A percentile compares a stretch with the other conserved stretches of the same genome.
Conservation (phyloP, 2,329 filamentous ascomycete species). For the Colletotrichum aenigma region DNA sequence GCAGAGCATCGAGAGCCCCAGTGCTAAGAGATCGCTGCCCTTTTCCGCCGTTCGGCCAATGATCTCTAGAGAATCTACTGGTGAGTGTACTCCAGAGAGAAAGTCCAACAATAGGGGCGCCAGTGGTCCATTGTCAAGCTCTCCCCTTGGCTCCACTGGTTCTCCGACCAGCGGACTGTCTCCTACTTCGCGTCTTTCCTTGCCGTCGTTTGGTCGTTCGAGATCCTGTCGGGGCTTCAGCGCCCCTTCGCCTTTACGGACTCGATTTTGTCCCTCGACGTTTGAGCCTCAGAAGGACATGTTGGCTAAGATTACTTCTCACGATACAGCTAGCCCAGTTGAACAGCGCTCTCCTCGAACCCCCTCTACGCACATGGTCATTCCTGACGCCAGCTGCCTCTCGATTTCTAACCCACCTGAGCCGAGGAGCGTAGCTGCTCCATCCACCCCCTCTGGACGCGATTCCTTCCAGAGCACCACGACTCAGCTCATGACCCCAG, state of each 20-base stretch:
- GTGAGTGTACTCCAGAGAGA: constrained; percentile 45
- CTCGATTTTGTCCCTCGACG: constrained; percentile 30
- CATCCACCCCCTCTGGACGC: constrained; percentile 76
- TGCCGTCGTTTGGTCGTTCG: constrained; percentile 41
- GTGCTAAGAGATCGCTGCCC: constrained; percentile 47
- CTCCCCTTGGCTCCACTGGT: constrained; percentile 29
- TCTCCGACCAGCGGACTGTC: constrained; percentile 34
- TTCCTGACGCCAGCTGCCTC: constrained; percentile 80
- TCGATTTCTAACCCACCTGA: constrained; percentile 72
- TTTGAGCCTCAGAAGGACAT: constrained; percentile 37
- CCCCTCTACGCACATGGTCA: constrained; percentile 74
- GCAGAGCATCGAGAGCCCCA: constrained; percentile 50
- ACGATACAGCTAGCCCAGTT: constrained; percentile 65
- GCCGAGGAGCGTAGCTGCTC: constrained; percentile 44
- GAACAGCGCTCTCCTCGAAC: constrained; percentile 74
- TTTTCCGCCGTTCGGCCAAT: constrained; percentile 44
- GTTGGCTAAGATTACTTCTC: constrained; percentile 57
- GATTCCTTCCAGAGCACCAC: constrained; percentile 55
- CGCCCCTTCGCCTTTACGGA: constrained; percentile 37
- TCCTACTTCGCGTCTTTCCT: constrained; percentile 35
- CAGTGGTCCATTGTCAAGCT: not conserved
- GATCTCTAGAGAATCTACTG: constrained; percentile 41
- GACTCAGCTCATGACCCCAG: constrained; percentile 65
- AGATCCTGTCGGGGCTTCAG: constrained; percentile 32
- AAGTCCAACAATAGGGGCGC: not conserved